phyloP scores from a whole-genome alignment of 2,329 filamentous ascomycete genomes.

The Massarina eburnea region DNA sequence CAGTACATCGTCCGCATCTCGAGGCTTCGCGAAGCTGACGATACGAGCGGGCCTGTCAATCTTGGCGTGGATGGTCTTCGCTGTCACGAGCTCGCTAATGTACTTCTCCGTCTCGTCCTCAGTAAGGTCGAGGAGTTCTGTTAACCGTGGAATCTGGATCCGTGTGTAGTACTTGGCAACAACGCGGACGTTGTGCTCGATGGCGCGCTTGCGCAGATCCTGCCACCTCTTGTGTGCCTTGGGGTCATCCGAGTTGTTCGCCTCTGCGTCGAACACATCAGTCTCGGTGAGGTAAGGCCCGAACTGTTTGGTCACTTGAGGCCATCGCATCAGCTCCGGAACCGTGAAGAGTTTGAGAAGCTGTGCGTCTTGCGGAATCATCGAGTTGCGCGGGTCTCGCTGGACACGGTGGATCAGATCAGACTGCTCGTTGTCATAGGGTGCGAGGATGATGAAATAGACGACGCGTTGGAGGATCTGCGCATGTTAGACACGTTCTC shows the following conservation, averaged over 20 bases:
- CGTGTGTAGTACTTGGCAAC: constrained; percentile 99
- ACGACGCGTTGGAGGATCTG: constrained; percentile 91
- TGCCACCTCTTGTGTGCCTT: constrained; percentile 88
- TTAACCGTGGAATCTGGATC: constrained; percentile 88
- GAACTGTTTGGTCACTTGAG: constrained; percentile 84
- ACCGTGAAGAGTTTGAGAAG: constrained; percentile 94
- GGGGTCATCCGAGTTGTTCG: constrained; percentile 67
- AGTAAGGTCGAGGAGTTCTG: constrained; percentile 84
- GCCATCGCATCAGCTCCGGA: constrained; percentile 97
- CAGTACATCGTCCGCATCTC: constrained; percentile 91
- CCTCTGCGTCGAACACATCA: constrained; percentile 79
- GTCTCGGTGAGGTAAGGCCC: constrained; percentile 84
- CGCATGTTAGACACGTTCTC: constrained; percentile 11
- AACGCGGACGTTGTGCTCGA: constrained; percentile 98
- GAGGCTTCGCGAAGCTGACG: constrained; percentile 91
- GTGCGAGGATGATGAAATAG: constrained; percentile 94
- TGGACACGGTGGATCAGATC: constrained; percentile 93
- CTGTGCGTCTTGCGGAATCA: constrained; percentile 77
- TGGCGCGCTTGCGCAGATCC: constrained; percentile 95
- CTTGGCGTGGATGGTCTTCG: constrained; percentile 96
- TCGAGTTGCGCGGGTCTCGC: constrained; percentile 76
- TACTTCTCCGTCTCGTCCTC: constrained; percentile 99
- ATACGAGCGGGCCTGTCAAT: constrained; percentile 92
- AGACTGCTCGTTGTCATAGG: constrained; percentile 97
- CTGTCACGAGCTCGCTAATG: constrained; percentile 94